Evolutionary conservation across 140 eudicot species (phyloP).

Genomic region (Senecio squalidus): DNA sequence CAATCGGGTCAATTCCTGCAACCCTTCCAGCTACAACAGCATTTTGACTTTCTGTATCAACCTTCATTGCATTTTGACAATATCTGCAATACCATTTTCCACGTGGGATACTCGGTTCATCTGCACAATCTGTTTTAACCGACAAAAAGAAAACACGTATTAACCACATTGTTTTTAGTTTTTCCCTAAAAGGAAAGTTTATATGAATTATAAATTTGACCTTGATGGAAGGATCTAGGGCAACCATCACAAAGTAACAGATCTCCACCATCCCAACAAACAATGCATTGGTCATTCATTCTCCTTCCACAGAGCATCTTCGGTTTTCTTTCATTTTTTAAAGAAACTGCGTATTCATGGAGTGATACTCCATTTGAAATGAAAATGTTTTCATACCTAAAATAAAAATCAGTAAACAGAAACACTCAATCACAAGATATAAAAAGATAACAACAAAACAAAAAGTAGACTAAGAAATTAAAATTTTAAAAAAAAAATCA

Average conservation of each 20-base stretch:
- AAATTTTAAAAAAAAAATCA: not conserved
- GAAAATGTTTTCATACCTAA: conserved; percentile 62
- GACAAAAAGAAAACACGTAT: conserved; percentile 8
- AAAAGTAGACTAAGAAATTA: too few species aligned
- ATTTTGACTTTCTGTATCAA: conserved; percentile 50
- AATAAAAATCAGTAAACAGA: not conserved
- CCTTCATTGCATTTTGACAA: conserved; percentile 50
- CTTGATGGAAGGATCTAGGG: conserved; percentile 93
- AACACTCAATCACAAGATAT: not conserved
- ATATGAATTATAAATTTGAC: conserved; percentile 24
- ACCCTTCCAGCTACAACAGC: conserved; percentile 90
- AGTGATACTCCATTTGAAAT: conserved; percentile 94
- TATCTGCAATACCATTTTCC: conserved; percentile 91
- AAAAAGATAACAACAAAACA: not conserved
- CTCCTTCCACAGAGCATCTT: conserved; percentile 32
- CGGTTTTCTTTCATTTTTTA: conserved; percentile 40
- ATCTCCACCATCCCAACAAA: conserved; percentile 92
- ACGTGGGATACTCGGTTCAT: conserved; percentile 49
- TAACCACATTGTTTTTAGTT: not conserved
- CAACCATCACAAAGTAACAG: conserved; percentile 95
- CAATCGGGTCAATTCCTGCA: conserved; percentile 60
- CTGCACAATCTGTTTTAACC: conserved; percentile 61
- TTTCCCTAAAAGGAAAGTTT: not conserved
- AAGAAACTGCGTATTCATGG: conserved; percentile 70
- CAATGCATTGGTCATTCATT: conserved; percentile 79